phyloP scores from a whole-genome alignment of 768 basidiomycete genomes.

The Tephrocybe sp. region DNA sequence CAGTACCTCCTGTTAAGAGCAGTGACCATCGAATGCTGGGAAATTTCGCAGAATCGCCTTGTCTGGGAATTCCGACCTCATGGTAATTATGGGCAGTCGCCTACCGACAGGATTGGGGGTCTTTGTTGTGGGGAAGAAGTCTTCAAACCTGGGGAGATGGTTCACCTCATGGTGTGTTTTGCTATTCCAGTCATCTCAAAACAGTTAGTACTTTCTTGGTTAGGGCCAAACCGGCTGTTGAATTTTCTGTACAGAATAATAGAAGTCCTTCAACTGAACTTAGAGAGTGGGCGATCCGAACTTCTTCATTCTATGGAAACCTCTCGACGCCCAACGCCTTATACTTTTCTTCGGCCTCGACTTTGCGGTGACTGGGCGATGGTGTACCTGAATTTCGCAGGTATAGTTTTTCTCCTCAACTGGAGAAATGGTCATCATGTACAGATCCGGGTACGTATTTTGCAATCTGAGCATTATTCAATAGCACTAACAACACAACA shows the following conservation, averaged over 20 bases:
- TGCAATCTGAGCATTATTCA: too few relatives aligned
- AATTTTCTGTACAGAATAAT: neutral
- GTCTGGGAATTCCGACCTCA: neutral
- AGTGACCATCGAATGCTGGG: neutral
- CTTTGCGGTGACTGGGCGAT: conserved; percentile 5
- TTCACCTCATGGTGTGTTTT: conserved; percentile 3
- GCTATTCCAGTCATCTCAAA: neutral
- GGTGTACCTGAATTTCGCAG: conserved; percentile 1
- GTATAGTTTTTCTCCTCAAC: conserved; percentile 1
- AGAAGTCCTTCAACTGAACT: conserved; percentile 2
- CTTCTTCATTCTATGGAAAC: neutral
- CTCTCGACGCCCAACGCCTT: neutral
- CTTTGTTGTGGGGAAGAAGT: conserved; percentile 2
- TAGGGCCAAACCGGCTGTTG: neutral
- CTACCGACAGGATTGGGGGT: neutral
- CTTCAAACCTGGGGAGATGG: neutral
- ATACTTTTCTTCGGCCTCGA: neutral
- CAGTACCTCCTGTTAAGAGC: neutral
- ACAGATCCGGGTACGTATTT: too few relatives aligned
- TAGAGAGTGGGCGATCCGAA: neutral
- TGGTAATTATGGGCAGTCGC: neutral
- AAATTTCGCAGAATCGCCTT: neutral
- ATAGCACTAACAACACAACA: too few relatives aligned
- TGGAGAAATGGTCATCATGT: conserved; percentile 5
- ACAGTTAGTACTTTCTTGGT: neutral